phyloP scores from a whole-genome alignment of 306 rosid species.

The Parietaria judaica region DNA sequence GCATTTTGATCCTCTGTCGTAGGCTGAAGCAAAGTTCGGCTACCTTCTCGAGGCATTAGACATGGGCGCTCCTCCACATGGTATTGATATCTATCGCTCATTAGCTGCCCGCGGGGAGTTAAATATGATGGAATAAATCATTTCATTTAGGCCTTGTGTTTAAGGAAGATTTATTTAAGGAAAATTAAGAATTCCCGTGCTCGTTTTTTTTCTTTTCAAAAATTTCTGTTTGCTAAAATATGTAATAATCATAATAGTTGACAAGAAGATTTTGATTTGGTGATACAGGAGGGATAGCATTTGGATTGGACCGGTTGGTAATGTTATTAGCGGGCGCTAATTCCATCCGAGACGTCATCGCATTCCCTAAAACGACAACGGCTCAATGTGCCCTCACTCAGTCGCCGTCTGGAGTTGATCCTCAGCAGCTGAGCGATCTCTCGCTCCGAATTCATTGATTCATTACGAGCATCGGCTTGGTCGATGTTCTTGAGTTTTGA shows the following conservation, averaged over 20 bases:
- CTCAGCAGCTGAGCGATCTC: conserved; percentile 68
- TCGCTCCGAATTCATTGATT: conserved; percentile 24
- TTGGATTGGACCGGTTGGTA: conserved; percentile 81
- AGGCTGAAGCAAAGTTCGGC: conserved; percentile 96
- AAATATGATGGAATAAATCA: background rate
- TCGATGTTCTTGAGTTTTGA: no score
- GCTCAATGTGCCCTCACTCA: conserved; percentile 91
- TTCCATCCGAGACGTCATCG: conserved; percentile 93
- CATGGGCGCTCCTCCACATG: conserved; percentile 99
- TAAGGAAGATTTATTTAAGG: background rate
- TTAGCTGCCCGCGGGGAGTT: background rate
- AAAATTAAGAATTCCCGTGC: background rate
- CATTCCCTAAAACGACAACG: conserved; percentile 90
- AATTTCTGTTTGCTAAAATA: background rate
- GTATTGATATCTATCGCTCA: conserved; percentile 31
- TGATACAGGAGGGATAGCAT: conserved; percentile 82
- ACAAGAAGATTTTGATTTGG: background rate
- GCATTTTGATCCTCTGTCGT: conserved; percentile 19
- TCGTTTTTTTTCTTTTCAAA: no score
- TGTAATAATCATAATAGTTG: background rate
- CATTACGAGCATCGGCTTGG: no score
- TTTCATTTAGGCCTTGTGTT: background rate
- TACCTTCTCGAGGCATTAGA: conserved; percentile 93
- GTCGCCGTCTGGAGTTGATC: conserved; percentile 83
- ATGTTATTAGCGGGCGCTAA: conserved; percentile 81